Evolutionary conservation across 257 asterid species (phyloP).

Genomic region (Solanum microdontum): DNA sequence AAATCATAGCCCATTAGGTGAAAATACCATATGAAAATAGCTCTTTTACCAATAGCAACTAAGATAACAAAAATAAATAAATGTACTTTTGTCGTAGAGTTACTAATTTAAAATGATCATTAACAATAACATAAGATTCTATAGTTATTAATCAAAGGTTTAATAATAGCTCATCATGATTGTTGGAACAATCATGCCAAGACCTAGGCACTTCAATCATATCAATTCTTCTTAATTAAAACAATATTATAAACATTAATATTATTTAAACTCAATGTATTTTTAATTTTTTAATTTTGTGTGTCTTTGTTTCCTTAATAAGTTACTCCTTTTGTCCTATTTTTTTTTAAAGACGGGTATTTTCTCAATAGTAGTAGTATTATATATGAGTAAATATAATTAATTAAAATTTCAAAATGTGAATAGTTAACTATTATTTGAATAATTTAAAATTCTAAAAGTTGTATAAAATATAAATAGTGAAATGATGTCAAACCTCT

Average conservation of each 20-base stretch:
- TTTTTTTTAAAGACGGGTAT: neutral
- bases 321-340: neutral
- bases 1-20: neutral
- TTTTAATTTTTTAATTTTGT: neutral
- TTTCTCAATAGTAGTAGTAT: neutral
- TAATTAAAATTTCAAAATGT: neutral
- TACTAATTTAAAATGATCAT: neutral
- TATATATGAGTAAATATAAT: neutral
- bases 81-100: slow-evolving; percentile 5
- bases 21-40: neutral
- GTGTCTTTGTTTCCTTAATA: neutral
- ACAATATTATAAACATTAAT: neutral
- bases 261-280: neutral
- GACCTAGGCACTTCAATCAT: slow-evolving; percentile 10
- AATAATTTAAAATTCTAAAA: neutral
- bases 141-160: neutral
- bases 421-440: neutral
- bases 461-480: neutral
- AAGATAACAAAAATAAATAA: slow-evolving; percentile 5
- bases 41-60: slow-evolving; percentile 1
- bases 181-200: slow-evolving; percentile 9
- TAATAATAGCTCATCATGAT: slow-evolving; percentile 8
- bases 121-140: neutral
- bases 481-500: neutral
- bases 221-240: slow-evolving; percentile 1